A percentile compares a stretch with the other conserved stretches of the same genome.
These are phyloP conservation scores for Musa itinerans DNA, from an alignment of 176 grass and related monocot genomes.

Conservation along the genomic window DNA sequence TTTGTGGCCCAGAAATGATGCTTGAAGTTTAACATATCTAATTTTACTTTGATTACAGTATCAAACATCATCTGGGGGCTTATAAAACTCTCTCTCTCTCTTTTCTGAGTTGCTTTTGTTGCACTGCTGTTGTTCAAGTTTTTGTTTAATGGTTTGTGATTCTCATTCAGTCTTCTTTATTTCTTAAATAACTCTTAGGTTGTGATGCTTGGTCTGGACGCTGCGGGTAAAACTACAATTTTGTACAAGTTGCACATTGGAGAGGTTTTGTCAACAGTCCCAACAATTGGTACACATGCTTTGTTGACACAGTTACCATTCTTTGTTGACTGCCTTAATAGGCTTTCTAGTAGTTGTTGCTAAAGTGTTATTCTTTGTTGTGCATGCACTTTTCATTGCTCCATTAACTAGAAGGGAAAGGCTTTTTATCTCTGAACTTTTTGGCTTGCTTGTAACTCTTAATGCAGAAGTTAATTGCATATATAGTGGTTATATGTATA, in stretches of 20 bases:
- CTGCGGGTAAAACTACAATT: constrained; percentile 96
- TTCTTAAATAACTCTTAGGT: constrained; percentile 30
- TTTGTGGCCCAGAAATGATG: not conserved
- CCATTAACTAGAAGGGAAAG: too few relatives aligned
- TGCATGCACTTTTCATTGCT: too few relatives aligned
- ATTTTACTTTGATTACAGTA: not conserved
- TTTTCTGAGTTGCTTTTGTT: too few relatives aligned
- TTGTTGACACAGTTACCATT: not conserved
- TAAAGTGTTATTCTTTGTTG: too few relatives aligned
- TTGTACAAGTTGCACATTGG: constrained; percentile 94
- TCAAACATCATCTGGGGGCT: constrained; percentile 5
- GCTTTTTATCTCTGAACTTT: too few relatives aligned
- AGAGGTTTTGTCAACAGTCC: constrained; percentile 89
- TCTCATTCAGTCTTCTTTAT: too few relatives aligned
- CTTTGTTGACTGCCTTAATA: not conserved
- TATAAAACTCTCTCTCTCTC: too few relatives aligned
- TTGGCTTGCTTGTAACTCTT: too few relatives aligned
- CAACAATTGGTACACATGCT: constrained; percentile 59
- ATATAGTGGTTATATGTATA: too few relatives aligned
- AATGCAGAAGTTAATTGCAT: too few relatives aligned
- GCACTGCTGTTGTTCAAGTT: not conserved
- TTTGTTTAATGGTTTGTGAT: not conserved
- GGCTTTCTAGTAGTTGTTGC: too few relatives aligned
- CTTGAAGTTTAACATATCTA: not conserved
- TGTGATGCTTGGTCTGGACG: constrained; percentile 95